Evolutionary conservation across 1,284 basidiomycete genomes (phyloP).

Genomic region (Pseudozyma pruni): DNA sequence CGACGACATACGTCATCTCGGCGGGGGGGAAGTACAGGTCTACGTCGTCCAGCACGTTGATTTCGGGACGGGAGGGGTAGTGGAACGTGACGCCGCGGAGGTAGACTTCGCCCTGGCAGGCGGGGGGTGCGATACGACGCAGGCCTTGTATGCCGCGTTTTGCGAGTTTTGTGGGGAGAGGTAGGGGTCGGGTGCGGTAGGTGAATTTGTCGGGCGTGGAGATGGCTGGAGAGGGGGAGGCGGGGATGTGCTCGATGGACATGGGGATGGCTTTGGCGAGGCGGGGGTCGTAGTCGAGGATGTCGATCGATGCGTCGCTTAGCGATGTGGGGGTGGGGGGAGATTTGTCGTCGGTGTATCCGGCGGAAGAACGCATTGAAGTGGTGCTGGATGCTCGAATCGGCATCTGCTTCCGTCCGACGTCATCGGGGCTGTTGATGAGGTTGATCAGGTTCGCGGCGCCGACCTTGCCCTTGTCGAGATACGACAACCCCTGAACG

Average conservation of each 20-base stretch:
- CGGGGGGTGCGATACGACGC: conserved; percentile 41
- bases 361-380: conserved; percentile 20
- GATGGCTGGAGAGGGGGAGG: conserved; percentile 13
- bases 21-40: conserved; percentile 79
- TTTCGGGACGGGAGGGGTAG: conserved; percentile 82
- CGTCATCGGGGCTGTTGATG: conserved; percentile 69
- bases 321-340: background rate
- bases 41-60: conserved; percentile 75
- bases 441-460: conserved; percentile 79
- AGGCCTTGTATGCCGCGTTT: conserved; percentile 27
- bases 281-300: conserved; percentile 28
- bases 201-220: conserved; percentile 24
- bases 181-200: conserved; percentile 1
- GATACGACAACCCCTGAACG: conserved; percentile 79
- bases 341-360: conserved; percentile 14
- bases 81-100: conserved; percentile 82
- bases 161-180: background rate
- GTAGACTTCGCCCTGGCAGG: conserved; percentile 78
- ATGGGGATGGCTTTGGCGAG: conserved; percentile 46
- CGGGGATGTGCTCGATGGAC: conserved; percentile 43
- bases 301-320: conserved; percentile 6
- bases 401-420: background rate
- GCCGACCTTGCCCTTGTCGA: conserved; percentile 87
- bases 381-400: background rate
- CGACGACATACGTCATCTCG: conserved; percentile 92